These are phyloP conservation scores for Hypoxylon sp. DNA, from an alignment of 2,329 filamentous ascomycete species.

Conservation along the genomic window DNA sequence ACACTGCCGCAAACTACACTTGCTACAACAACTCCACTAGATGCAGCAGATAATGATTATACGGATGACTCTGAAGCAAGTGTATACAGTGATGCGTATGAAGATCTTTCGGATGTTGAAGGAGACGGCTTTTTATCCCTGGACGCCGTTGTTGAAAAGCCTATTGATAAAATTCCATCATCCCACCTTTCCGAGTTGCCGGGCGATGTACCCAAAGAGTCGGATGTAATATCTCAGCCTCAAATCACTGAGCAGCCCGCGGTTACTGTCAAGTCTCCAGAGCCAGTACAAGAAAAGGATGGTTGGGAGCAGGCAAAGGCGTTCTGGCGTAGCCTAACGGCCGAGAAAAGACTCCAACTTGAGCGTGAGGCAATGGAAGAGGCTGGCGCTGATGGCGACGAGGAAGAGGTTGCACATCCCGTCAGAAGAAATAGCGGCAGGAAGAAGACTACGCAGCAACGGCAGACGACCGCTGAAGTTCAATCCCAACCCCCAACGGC, in stretches of 20 bases:
- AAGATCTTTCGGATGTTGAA: constrained; percentile 77
- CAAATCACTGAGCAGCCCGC: constrained; percentile 36
- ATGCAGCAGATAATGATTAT: constrained; percentile 56
- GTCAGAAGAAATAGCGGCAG: constrained; percentile 52
- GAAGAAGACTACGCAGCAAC: constrained; percentile 61
- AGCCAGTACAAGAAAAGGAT: constrained; percentile 48
- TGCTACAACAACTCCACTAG: constrained; percentile 51
- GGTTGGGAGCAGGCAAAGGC: constrained; percentile 79
- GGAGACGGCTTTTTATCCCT: constrained; percentile 79
- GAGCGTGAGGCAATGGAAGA: constrained; percentile 71
- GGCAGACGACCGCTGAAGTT: constrained; percentile 33
- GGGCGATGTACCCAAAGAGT: constrained; percentile 14
- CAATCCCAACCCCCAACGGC: constrained; percentile 42
- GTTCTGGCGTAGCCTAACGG: constrained; percentile 77
- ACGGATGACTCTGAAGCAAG: constrained; percentile 61
- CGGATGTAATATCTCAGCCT: constrained; percentile 32
- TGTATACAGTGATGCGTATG: constrained; percentile 83
- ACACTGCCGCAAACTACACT: constrained; percentile 52
- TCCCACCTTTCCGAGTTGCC: constrained; percentile 40
- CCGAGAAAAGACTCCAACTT: constrained; percentile 73
- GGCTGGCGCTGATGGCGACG: constrained; percentile 64
- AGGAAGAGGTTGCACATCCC: constrained; percentile 55
- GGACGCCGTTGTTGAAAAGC: constrained; percentile 77
- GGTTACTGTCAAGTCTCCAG: neutral
- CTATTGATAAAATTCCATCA: constrained; percentile 64